Conservation (phyloP, 768 basidiomycete species). For the Pleurotus platypus region DNA sequence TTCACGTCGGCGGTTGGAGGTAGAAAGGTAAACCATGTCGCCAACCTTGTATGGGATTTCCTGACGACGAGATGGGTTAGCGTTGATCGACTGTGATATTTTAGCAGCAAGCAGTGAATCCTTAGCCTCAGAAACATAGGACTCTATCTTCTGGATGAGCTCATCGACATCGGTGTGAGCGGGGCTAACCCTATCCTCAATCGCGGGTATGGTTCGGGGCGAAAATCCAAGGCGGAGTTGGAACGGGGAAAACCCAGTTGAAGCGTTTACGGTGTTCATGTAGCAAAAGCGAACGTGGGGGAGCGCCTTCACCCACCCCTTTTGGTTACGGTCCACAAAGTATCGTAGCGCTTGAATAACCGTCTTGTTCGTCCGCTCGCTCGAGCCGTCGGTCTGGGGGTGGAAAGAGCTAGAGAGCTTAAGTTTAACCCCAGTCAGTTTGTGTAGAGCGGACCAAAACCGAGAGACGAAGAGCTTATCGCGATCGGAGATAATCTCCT, state of each 20-base stretch:
- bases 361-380: conserved; percentile 24
- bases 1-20: conserved; percentile 21
- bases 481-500: conserved; percentile 12
- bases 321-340: conserved; percentile 23
- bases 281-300: conserved; percentile 22
- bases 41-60: background rate
- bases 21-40: conserved; percentile 29
- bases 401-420: conserved; percentile 30
- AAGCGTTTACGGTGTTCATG: conserved; percentile 24
- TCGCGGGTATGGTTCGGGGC: conserved; percentile 19
- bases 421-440: conserved; percentile 19
- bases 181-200: background rate
- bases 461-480: conserved; percentile 21
- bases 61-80: background rate
- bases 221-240: conserved; percentile 17
- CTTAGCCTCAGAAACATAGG: conserved; percentile 22
- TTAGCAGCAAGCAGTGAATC: conserved; percentile 22
- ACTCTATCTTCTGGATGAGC: background rate
- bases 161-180: background rate
- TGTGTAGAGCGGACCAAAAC: conserved; percentile 24
- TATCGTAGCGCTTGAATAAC: conserved; percentile 20
- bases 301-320: conserved; percentile 22
- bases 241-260: conserved; percentile 24
- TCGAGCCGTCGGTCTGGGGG: conserved; percentile 30
- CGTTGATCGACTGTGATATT: background rate